These are phyloP conservation scores for Penicillium steckii DNA, from an alignment of 495 filamentous ascomycete species.

Conservation along the genomic window DNA sequence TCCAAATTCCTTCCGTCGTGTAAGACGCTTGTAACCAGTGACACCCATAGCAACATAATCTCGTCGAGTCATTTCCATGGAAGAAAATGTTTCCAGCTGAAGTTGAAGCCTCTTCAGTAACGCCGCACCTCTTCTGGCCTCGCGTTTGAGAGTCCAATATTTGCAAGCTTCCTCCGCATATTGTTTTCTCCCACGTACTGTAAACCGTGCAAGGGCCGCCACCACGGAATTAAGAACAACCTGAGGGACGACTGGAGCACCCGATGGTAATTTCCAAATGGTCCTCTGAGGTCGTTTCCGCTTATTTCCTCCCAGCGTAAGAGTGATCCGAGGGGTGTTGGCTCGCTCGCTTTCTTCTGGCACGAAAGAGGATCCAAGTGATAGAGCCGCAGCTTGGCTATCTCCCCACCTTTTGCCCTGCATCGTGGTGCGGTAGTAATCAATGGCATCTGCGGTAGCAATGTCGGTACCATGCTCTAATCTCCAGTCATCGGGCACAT, in stretches of 20 bases:
- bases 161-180: slow-evolving; percentile 90
- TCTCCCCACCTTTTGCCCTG: slow-evolving; percentile 84
- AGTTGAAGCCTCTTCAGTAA: slow-evolving; percentile 89
- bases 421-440: slow-evolving; percentile 87
- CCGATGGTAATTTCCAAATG: slow-evolving; percentile 92
- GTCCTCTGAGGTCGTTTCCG: slow-evolving; percentile 68
- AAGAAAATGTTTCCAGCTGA: slow-evolving; percentile 85
- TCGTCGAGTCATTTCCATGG: slow-evolving; percentile 91
- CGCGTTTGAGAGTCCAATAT: slow-evolving; percentile 97
- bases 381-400: slow-evolving; percentile 81
- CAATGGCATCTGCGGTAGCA: slow-evolving; percentile 65
- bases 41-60: slow-evolving; percentile 92
- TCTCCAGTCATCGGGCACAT: slow-evolving; percentile 87
- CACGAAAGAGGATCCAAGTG: slow-evolving; percentile 61
- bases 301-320: slow-evolving; percentile 72
- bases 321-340: slow-evolving; percentile 47
- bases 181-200: slow-evolving; percentile 80
- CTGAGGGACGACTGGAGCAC: slow-evolving; percentile 89
- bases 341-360: slow-evolving; percentile 33
- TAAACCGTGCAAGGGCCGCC: slow-evolving; percentile 74
- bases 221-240: slow-evolving; percentile 80
- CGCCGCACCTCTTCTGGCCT: slow-evolving; percentile 86
- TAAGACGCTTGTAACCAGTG: slow-evolving; percentile 71
- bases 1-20: slow-evolving; percentile 85
- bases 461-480: slow-evolving; percentile 76